phyloP scores from a whole-genome alignment of 2,329 filamentous ascomycete species.

The Dendryphion nanum region DNA sequence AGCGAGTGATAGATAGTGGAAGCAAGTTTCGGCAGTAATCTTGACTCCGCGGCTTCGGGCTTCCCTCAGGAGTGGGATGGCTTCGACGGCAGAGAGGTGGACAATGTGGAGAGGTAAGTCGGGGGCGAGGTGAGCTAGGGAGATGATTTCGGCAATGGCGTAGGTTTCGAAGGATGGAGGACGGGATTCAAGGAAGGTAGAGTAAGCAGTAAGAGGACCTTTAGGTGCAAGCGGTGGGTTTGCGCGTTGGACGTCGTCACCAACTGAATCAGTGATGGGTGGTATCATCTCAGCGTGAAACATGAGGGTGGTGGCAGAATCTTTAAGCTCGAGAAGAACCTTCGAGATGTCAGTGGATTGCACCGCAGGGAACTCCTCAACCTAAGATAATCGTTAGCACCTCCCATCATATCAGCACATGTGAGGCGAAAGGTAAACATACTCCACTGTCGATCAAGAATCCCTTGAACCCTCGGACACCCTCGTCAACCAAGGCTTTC shows the following conservation, averaged over 20 bases:
- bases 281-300: conserved; percentile 99
- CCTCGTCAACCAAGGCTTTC: conserved; percentile 75
- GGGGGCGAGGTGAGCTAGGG: conserved; percentile 76
- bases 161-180: conserved; percentile 89
- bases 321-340: conserved; percentile 77
- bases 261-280: conserved; percentile 76
- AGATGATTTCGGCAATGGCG: conserved; percentile 82
- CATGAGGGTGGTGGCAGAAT: conserved; percentile 88
- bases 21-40: conserved; percentile 92
- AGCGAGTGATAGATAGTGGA: conserved; percentile 86
- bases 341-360: conserved; percentile 73
- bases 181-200: conserved; percentile 87
- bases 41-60: conserved; percentile 73
- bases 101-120: conserved; percentile 88
- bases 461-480: conserved; percentile 94
- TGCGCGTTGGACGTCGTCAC: conserved; percentile 71
- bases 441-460: conserved; percentile 97
- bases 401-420: no score
- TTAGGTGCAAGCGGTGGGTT: conserved; percentile 67
- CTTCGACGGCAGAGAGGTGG: conserved; percentile 84
- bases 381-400: conserved; percentile 50
- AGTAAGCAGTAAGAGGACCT: conserved; percentile 74
- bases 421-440: conserved; percentile 45
- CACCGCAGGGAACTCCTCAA: conserved; percentile 95
- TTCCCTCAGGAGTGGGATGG: conserved; percentile 74